phyloP scores from a whole-genome alignment of 2,329 filamentous ascomycete genomes.

The Lasiodiplodia sp. region DNA sequence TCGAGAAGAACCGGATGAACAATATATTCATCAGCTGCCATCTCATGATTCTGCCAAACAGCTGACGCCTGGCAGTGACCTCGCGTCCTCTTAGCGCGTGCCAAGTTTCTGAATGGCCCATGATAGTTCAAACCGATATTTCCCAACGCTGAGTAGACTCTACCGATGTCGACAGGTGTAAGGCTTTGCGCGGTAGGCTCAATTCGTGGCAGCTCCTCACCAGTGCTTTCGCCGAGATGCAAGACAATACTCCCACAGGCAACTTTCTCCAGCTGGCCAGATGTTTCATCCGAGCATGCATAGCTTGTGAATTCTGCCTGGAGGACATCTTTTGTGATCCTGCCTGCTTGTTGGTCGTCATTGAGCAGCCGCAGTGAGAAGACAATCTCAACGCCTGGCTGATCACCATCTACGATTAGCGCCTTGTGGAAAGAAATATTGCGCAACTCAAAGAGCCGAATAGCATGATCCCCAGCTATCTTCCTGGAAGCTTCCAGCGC shows the following conservation, averaged over 20 bases:
- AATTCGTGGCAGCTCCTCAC: not conserved
- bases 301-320: conserved; percentile 3
- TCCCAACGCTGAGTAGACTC: conserved; percentile 35
- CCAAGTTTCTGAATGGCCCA: conserved; percentile 17
- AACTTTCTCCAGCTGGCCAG: not conserved
- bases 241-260: conserved; percentile 9
- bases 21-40: not conserved
- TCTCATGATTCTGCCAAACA: not conserved
- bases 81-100: conserved; percentile 30
- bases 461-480: conserved; percentile 15
- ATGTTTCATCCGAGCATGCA: not conserved
- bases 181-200: not conserved
- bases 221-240: conserved; percentile 26
- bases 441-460: conserved; percentile 31
- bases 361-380: not conserved
- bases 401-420: conserved; percentile 31
- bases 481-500: conserved; percentile 37
- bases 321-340: not conserved
- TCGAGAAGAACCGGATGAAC: conserved; percentile 43
- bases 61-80: conserved; percentile 25
- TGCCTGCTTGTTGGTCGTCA: not conserved
- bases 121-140: conserved; percentile 37
- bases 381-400: conserved; percentile 17
- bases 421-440: conserved; percentile 33
- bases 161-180: conserved; percentile 13